Base-by-base conservation (phyloP, 75 land plant genomes). In the Cunninghamia lanceolata region DNA sequence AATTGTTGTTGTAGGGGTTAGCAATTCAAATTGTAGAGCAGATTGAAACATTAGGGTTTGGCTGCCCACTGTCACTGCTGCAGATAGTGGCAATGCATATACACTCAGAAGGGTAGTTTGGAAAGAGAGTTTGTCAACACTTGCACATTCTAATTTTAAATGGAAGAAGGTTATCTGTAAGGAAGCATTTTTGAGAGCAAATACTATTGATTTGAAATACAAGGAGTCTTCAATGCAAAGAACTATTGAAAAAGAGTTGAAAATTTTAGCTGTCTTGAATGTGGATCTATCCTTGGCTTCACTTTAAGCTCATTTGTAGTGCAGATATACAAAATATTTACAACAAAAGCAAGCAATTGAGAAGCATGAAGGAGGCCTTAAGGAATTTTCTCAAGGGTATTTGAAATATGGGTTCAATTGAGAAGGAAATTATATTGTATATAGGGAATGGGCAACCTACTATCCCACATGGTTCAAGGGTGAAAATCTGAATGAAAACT, bases 401-500 rank as follows among this genome's bases (percentile, higher is more conserved):
- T 32, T 91, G 84, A 95, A 96, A 88, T 98, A 91, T 94, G 99
- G 99, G 68, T 98, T 98, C 86, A 96, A 94, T 82, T 88, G 94
- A 42, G 96, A 93, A 88, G 91, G 89, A 78, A 89, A 88, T 86
- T 83, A 90, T 79, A 94, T 93, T 86, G 93, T 96, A 13, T 98
- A 98, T 83, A 92, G 93, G 87, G 99, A 98, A 85, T 98, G 99
- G 99, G 95, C 96, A 46, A n/a, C 92, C 96, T 40, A 92, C 92
- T 11, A 96, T 98, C 83, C 94, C 98, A 43, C 99, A 98, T 83
- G 90, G 91, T 84, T 96, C 99, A 83, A 89, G 85, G 88, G 97
- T 98, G 42, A 98, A 98, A 86, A 89, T 98, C 71, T 88, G 98
- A 10, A 93, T 98, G 87, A 91, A 91, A 86, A 90, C 87, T 86